Evolutionary conservation across 257 asterid genomes (phyloP).

Genomic region (Phtheirospermum japonicum): DNA sequence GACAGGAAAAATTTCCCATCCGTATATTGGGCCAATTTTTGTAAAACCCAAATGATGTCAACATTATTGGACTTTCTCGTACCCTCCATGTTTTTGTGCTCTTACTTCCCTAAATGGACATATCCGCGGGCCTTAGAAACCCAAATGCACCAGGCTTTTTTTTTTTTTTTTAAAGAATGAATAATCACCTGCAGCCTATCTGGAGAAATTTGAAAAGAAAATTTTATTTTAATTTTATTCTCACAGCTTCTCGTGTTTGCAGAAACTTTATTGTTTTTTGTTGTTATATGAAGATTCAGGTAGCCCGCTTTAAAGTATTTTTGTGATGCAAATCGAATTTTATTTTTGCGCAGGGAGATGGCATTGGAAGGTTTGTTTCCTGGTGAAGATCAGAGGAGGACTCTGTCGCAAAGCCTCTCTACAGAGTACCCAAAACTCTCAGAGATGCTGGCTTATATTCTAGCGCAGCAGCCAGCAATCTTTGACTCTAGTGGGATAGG

Average conservation of each 20-base stretch:
- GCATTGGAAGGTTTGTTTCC: conserved; percentile 92
- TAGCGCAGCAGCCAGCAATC: conserved; percentile 73
- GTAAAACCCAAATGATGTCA: conserved; percentile 14
- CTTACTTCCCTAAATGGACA: neutral
- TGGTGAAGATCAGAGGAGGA: conserved; percentile 65
- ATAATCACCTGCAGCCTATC: conserved; percentile 14
- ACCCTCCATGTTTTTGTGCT: conserved; percentile 15
- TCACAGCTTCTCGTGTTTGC: conserved; percentile 9
- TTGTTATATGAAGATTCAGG: conserved; percentile 19
- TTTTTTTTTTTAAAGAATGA: neutral
- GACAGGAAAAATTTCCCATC: conserved; percentile 7
- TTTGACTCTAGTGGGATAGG: conserved; percentile 42
- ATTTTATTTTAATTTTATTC: too few relatives aligned
- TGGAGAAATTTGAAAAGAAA: neutral
- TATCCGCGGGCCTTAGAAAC: conserved; percentile 9
- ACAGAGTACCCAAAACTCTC: conserved; percentile 71
- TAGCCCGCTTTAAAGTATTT: conserved; percentile 21
- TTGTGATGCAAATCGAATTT: conserved; percentile 23
- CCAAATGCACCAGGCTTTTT: conserved; percentile 13
- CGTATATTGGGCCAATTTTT: neutral
- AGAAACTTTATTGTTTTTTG: conserved; percentile 23
- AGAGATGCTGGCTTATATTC: conserved; percentile 71
- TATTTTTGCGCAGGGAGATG: conserved; percentile 68
- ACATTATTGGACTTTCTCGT: conserved; percentile 7
- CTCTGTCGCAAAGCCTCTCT: conserved; percentile 38